A percentile compares a stretch with the other conserved stretches of the same genome.
phyloP scores from a whole-genome alignment of 331 rosid genomes.

The Quercus lobata region DNA sequence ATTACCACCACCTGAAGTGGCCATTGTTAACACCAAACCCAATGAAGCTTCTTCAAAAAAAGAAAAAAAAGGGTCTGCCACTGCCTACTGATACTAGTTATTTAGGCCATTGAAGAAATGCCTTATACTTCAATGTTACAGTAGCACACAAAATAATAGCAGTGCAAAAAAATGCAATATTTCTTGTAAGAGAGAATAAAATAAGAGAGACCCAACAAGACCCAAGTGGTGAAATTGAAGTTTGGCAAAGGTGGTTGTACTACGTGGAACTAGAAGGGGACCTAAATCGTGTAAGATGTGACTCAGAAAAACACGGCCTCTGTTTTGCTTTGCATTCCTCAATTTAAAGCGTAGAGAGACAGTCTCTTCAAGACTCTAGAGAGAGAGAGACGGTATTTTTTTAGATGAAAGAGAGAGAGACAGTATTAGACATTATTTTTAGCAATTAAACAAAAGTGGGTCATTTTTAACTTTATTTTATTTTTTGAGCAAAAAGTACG shows the following conservation, averaged over 20 bases:
- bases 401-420: background rate
- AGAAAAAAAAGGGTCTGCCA: too few relatives aligned
- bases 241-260: conserved; percentile 4
- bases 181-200: background rate
- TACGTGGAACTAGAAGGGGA: conserved; percentile 33
- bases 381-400: background rate
- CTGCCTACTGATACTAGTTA: background rate
- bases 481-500: background rate
- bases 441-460: conserved; percentile 10
- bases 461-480: background rate
- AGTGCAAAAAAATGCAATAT: background rate
- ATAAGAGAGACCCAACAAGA: conserved; percentile 6
- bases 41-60: background rate
- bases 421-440: conserved; percentile 10
- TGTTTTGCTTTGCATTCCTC: conserved; percentile 9
- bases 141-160: background rate
- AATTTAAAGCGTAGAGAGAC: background rate
- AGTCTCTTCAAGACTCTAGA: background rate
- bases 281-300: conserved; percentile 43
- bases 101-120: conserved; percentile 20
- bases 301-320: conserved; percentile 40
- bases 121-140: background rate
- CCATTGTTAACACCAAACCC: conserved; percentile 44
- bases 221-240: conserved; percentile 19
- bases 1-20: conserved; percentile 58